A percentile compares a stretch with the other conserved stretches of the same genome.
Evolutionary conservation across 306 rosid genomes (phyloP).

Genomic region (Gastrolobium bilobum): DNA sequence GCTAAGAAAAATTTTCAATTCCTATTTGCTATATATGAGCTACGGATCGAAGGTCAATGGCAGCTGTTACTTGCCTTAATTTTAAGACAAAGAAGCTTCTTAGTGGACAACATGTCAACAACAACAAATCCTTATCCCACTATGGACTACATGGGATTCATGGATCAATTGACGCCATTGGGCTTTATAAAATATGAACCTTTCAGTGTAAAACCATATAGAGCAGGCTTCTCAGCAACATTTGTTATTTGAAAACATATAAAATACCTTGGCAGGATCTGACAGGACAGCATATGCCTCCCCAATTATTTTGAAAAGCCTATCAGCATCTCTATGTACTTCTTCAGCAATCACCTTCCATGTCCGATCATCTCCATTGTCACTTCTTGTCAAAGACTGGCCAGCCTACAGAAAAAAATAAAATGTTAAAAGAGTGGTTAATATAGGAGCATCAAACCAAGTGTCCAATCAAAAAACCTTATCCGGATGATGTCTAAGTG

Average conservation of each 20-base stretch:
- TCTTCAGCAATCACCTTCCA: slow-evolving; percentile 91
- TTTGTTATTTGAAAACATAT: slow-evolving; percentile 35
- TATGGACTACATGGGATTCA: not conserved
- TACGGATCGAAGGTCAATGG: slow-evolving; percentile 1
- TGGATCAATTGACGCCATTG: not conserved
- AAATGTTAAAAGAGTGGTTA: slow-evolving; percentile 40
- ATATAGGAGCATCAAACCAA: slow-evolving; percentile 18
- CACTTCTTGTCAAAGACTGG: slow-evolving; percentile 83
- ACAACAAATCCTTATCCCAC: slow-evolving; percentile 27
- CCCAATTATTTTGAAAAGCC: slow-evolving; percentile 87
- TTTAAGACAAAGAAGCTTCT: slow-evolving; percentile 2
- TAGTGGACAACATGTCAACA: not conserved
- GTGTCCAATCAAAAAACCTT: slow-evolving; percentile 64
- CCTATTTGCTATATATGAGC: slow-evolving; percentile 7
- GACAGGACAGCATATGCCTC: slow-evolving; percentile 92
- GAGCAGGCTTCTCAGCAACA: slow-evolving; percentile 35
- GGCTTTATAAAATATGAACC: not conserved
- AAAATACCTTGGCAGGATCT: slow-evolving; percentile 82
- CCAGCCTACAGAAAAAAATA: slow-evolving; percentile 71
- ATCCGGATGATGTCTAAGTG: slow-evolving; percentile 98
- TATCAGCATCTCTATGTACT: slow-evolving; percentile 81
- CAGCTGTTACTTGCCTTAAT: slow-evolving; percentile 32
- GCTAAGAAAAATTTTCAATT: not conserved
- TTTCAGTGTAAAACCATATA: slow-evolving; percentile 21
- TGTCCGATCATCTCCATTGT: slow-evolving; percentile 73